Conservation (phyloP, 495 filamentous ascomycete genomes). For the Clohesyomyces aquaticus region DNA sequence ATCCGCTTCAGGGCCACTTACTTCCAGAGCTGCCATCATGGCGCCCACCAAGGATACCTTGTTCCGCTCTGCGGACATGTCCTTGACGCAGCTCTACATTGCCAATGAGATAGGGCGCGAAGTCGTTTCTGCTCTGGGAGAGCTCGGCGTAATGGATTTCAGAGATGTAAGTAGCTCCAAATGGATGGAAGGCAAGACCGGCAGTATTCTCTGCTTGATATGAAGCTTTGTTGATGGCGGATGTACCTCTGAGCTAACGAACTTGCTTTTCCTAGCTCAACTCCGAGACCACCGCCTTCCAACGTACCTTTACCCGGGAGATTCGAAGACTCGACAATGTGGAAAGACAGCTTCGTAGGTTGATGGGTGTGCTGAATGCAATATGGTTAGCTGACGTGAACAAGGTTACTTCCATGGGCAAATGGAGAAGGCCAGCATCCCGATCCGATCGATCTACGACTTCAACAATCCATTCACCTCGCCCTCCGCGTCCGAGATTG, state of each 20-base stretch:
- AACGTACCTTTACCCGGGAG: constrained; percentile 95
- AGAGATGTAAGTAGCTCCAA: constrained; percentile 73
- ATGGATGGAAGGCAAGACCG: background rate
- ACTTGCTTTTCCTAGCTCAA: constrained; percentile 65
- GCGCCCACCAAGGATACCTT: constrained; percentile 75
- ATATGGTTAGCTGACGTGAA: constrained; percentile 26
- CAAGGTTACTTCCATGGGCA: constrained; percentile 87
- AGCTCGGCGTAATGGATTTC: constrained; percentile 94
- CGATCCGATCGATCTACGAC: constrained; percentile 80
- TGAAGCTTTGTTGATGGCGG: constrained; percentile 19
- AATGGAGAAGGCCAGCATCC: constrained; percentile 89
- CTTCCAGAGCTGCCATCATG: constrained; percentile 50
- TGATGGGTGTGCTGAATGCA: background rate
- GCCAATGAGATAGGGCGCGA: constrained; percentile 98
- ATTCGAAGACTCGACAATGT: constrained; percentile 97
- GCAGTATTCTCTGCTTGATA: too few species aligned
- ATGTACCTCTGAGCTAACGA: constrained; percentile 30
- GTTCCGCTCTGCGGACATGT: constrained; percentile 99
- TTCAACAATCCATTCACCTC: constrained; percentile 81
- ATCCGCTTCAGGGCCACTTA: constrained; percentile 3
- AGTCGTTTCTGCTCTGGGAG: constrained; percentile 93
- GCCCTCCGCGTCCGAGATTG: constrained; percentile 89
- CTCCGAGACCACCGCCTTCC: constrained; percentile 87
- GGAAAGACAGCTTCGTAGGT: constrained; percentile 91
- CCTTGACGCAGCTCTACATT: constrained; percentile 98